A percentile compares a stretch with the other conserved stretches of the same genome.
Evolutionary conservation across 352 stramenopile genomes (phyloP).

Genomic region (Phytophthora capsici): DNA sequence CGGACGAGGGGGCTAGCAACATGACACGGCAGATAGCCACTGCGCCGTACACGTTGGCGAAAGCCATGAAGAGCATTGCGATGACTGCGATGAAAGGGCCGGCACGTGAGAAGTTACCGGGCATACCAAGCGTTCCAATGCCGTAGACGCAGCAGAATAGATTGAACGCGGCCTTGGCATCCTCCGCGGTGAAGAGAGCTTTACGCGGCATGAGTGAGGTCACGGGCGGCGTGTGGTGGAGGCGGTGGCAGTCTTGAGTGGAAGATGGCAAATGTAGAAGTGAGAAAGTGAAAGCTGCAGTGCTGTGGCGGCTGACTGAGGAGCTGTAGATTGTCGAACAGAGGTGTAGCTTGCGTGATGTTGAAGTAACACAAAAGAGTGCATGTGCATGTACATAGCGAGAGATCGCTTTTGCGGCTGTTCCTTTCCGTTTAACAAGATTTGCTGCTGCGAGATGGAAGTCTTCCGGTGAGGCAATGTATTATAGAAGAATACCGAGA

Average conservation of each 20-base stretch:
- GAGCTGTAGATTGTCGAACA: not conserved
- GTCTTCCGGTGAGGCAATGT: not conserved
- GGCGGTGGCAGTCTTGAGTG: not conserved
- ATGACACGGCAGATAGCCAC: conserved; percentile 46
- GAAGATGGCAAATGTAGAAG: not conserved
- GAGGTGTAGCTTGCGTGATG: too few relatives aligned
- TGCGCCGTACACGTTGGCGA: conserved; percentile 48
- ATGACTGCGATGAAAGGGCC: conserved; percentile 41
- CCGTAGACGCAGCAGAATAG: conserved; percentile 61
- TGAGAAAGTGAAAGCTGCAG: not conserved
- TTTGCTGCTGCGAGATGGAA: not conserved
- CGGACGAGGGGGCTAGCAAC: conserved; percentile 35
- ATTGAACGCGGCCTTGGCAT: conserved; percentile 50
- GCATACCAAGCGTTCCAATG: conserved; percentile 66
- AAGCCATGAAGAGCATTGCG: conserved; percentile 51
- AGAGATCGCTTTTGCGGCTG: too few relatives aligned
- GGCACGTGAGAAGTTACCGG: conserved; percentile 54
- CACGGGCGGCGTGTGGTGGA: not conserved
- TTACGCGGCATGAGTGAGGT: conserved; percentile 21
- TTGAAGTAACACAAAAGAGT: too few relatives aligned
- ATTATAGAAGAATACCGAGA: too few relatives aligned
- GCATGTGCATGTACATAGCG: too few relatives aligned
- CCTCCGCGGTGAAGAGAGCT: conserved; percentile 52
- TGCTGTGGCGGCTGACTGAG: not conserved
- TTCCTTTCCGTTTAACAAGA: not conserved